These are phyloP conservation scores for Quercus phellos DNA, from an alignment of 331 rosid species.

Conservation along the genomic window DNA sequence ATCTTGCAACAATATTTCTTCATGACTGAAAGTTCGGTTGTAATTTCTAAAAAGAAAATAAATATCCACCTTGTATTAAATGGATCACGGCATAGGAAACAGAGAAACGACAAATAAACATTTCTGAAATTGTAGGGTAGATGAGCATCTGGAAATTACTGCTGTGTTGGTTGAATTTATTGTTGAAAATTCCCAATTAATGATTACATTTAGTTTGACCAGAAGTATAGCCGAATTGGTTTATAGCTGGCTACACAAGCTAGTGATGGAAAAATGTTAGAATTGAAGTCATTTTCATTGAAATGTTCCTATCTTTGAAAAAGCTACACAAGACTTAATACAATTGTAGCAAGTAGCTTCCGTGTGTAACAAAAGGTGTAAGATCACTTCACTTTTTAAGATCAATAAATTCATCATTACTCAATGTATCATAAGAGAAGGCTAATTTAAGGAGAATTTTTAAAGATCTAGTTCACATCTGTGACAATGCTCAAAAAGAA, in stretches of 20 bases:
- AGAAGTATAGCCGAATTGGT: not conserved
- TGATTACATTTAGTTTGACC: not conserved
- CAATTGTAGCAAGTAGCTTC: not conserved
- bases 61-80: not conserved
- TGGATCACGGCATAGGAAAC: not conserved
- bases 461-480: not conserved
- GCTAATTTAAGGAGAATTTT: no score
- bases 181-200: not conserved
- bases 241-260: not conserved
- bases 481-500: not conserved
- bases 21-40: not conserved
- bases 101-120: not conserved
- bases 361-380: no score
- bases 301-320: not conserved
- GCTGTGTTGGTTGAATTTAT: not conserved
- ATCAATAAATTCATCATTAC: no score
- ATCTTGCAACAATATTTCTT: not conserved
- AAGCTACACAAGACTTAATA: not conserved
- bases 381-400: no score
- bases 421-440: no score
- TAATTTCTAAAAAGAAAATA: not conserved
- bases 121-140: not conserved
- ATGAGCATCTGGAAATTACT: not conserved
- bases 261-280: not conserved
- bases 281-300: conserved; percentile 18